These are phyloP conservation scores for Cryphonectria parasitica DNA, from an alignment of 2,329 filamentous ascomycete genomes.

Conservation along the genomic window DNA sequence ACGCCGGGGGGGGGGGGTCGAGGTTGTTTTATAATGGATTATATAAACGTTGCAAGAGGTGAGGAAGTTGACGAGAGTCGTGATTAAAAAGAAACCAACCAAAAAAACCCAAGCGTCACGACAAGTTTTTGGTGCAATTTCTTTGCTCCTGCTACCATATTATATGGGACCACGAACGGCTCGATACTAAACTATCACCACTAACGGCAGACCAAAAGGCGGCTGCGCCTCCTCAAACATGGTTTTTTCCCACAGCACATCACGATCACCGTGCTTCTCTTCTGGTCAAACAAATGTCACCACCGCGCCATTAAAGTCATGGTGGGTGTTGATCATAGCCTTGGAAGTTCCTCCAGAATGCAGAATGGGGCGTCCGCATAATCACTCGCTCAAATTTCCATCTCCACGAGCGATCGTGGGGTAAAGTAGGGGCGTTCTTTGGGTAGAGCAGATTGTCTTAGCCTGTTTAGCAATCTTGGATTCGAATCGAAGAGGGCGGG, in stretches of 20 bases:
- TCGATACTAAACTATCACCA: not conserved
- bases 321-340: slow-evolving; percentile 4
- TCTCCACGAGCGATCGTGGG: slow-evolving; percentile 13
- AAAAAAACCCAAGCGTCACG: not conserved
- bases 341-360: not conserved
- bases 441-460: not conserved
- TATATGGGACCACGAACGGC: not conserved
- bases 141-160: not conserved
- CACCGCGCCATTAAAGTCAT: not conserved
- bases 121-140: not conserved
- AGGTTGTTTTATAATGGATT: not conserved
- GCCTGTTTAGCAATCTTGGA: slow-evolving; percentile 1
- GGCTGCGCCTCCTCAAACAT: not conserved
- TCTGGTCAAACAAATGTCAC: not conserved
- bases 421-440: slow-evolving; percentile 1
- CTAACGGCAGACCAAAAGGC: not conserved
- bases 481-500: not conserved
- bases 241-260: not conserved
- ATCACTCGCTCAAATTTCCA: slow-evolving; percentile 12
- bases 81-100: not conserved
- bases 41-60: not conserved
- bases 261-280: not conserved
- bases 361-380: slow-evolving; percentile 8
- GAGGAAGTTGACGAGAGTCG: not conserved
- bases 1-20: too few relatives aligned